A percentile compares a stretch with the other conserved stretches of the same genome.
Conservation (phyloP, 192 early-diverging fungal genomes). For the Backusella westeae region DNA sequence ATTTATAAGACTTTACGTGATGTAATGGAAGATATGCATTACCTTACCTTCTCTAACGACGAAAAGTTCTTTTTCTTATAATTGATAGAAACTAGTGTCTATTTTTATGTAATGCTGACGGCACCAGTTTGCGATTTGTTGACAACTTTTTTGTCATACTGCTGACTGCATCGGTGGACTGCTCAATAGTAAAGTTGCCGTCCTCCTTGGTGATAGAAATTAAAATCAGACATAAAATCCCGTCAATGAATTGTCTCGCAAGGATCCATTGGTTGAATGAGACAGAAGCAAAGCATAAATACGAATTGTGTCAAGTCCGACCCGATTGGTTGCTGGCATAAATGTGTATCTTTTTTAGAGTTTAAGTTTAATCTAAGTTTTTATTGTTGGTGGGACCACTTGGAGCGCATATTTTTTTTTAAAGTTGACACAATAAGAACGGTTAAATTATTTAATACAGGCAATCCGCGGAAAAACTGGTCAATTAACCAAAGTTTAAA, state of each 20-base stretch:
- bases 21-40: no score
- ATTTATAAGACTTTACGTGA: no score
- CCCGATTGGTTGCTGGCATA: neutral
- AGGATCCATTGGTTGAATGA: neutral
- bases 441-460: neutral
- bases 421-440: neutral
- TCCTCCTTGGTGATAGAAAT: neutral
- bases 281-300: neutral
- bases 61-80: no score
- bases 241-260: neutral
- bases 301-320: neutral
- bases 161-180: no score
- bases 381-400: neutral
- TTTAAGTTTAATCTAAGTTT: neutral
- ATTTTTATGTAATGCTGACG: no score
- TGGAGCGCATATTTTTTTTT: neutral
- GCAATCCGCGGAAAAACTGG: neutral
- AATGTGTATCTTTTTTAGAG: neutral
- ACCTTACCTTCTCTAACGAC: no score
- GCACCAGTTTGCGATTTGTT: no score
- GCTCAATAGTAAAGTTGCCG: neutral
- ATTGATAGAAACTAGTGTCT: no score
- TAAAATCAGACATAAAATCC: neutral
- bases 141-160: no score
- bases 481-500: no score